Base-by-base conservation (phyloP, 2,329 filamentous ascomycete species). In the Cercospora zeina region DNA sequence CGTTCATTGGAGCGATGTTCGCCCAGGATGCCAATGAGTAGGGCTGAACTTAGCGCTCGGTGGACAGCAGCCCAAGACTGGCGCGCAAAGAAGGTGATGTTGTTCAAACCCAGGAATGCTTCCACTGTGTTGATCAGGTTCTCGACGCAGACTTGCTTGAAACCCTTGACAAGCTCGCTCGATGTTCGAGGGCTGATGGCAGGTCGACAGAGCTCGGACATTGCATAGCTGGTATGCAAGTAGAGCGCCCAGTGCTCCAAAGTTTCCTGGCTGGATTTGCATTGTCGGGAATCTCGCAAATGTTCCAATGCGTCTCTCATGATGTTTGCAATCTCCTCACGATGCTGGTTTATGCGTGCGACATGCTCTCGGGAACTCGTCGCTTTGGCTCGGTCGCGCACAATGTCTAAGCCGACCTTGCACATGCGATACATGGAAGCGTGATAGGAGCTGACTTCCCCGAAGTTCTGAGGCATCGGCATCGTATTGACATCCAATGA, bases 161-260 rank as follows among this genome's bases (percentile, higher is more conserved):
- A 78, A 10, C 73, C 81, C 69, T 73, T 78, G 65, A 72, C 77
- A 42, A 80, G 72, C 47, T 80, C 79, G 55, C 73, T 72, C 39
- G 81, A 78, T 8, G 77, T 77, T 47, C 77, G 76, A 9, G 81
- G 78, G 68, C 83, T 86, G 68, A 87, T 80, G 24, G 84, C 82
- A 34, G 85, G 84, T 33, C 85, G 80, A 69, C 83, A 87, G 33
- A 87, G 80, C 73, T 87, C 85, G 4, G 85, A 86, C 21, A 81
- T 81, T 62, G 86, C 82, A 71, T 87, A 87, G 7, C 83, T 86
- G 19, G 83, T 82, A 70, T 87, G 85, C 3, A 87, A 74, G 68
- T 86, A 85, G 4, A 87, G 71, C 0, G 82, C 83, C 73, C 85
- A 83, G 63, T 85, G 81, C 70, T 87, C 83, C 1, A 87, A 73